Evolutionary conservation across 1,284 basidiomycete species (phyloP).

Genomic region (Entoloma clypeatum): DNA sequence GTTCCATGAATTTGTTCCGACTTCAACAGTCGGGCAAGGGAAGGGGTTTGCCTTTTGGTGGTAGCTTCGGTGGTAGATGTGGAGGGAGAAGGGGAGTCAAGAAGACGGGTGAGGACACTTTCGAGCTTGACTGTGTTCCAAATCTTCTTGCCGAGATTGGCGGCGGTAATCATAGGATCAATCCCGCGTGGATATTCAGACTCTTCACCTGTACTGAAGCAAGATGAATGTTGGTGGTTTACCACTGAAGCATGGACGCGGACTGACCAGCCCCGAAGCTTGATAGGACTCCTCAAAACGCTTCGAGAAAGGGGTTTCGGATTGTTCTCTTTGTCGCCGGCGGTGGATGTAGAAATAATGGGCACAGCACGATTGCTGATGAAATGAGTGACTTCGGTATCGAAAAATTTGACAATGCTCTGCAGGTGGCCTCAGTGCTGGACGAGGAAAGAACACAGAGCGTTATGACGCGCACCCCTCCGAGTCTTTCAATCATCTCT

Average conservation of each 20-base stretch:
- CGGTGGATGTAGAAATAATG: conserved; percentile 17
- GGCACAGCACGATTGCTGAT: conserved; percentile 61
- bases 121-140: conserved; percentile 79
- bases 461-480: conserved; percentile 62
- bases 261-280: conserved; percentile 54
- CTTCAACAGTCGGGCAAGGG: conserved; percentile 71
- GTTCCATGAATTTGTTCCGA: conserved; percentile 88
- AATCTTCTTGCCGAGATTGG: conserved; percentile 80
- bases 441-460: conserved; percentile 5
- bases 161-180: conserved; percentile 70
- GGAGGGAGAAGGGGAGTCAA: conserved; percentile 32
- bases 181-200: conserved; percentile 30
- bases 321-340: conserved; percentile 65
- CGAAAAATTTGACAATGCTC: conserved; percentile 78
- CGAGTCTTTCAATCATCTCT: conserved; percentile 59
- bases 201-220: conserved; percentile 29
- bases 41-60: conserved; percentile 23
- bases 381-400: conserved; percentile 83
- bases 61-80: conserved; percentile 23
- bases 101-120: conserved; percentile 66
- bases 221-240: conserved; percentile 5
- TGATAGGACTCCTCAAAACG: conserved; percentile 61
- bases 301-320: conserved; percentile 28
- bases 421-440: conserved; percentile 27
- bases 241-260: not conserved